phyloP scores from a whole-genome alignment of 371 early-diverging fungal genomes.

The Thermomucor indicae-seudaticae region DNA sequence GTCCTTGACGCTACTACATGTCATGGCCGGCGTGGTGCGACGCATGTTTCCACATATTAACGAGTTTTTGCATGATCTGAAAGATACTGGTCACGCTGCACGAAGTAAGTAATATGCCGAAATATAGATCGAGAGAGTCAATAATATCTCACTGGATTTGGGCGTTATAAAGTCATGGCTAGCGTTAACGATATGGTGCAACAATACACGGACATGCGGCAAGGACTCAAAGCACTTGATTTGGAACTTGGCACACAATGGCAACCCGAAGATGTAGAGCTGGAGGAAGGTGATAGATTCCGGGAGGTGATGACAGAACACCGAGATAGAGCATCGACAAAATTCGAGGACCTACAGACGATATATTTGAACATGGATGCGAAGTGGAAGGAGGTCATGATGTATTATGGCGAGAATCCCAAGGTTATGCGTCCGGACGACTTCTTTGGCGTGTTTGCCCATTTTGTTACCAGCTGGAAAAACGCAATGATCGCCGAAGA shows the following conservation, averaged over 20 bases:
- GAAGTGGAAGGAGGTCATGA: conserved; percentile 42
- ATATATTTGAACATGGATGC: conserved; percentile 43
- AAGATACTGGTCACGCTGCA: conserved; percentile 34
- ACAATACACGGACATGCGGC: conserved; percentile 26
- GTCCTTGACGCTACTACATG: conserved; percentile 43
- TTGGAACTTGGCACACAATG: conserved; percentile 18
- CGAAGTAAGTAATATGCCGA: conserved; percentile 42
- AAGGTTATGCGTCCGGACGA: conserved; percentile 32
- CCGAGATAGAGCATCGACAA: conserved; percentile 19
- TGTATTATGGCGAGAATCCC: conserved; percentile 32
- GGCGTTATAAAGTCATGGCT: conserved; percentile 15
- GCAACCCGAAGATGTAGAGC: conserved; percentile 13
- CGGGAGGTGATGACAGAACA: conserved; percentile 29
- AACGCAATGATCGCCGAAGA: conserved; percentile 24
- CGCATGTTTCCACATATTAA: conserved; percentile 45
- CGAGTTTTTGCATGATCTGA: conserved; percentile 33
- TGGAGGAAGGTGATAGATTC: conserved; percentile 31
- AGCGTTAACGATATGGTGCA: conserved; percentile 23
- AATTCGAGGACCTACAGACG: conserved; percentile 37
- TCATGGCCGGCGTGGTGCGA: conserved; percentile 38
- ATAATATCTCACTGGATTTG: too few relatives aligned
- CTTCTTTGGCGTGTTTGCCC: conserved; percentile 26
- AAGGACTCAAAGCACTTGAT: conserved; percentile 16
- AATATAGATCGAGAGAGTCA: too few relatives aligned
- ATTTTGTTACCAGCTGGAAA: conserved; percentile 21